These are phyloP conservation scores for Phenoliferia sp. DNA, from an alignment of 1,284 basidiomycete genomes.

Conservation along the genomic window DNA sequence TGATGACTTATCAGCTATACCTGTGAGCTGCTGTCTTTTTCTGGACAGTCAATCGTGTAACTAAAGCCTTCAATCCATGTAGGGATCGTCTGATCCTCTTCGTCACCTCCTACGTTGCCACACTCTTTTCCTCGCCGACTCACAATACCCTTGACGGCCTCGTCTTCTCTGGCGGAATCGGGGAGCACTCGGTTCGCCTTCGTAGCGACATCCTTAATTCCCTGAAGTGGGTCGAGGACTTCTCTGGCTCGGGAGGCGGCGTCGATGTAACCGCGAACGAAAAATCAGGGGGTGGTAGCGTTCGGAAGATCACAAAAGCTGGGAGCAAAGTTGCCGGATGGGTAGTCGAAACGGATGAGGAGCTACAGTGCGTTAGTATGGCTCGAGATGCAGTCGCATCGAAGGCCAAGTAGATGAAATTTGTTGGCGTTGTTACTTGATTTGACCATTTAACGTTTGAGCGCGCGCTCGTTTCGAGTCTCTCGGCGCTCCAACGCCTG, in stretches of 20 bases:
- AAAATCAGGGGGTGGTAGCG: conserved; percentile 32
- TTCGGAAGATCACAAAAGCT: conserved; percentile 40
- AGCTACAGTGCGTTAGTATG: conserved; percentile 39
- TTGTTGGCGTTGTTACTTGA: no score
- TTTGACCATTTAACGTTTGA: no score
- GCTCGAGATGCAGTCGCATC: conserved; percentile 10
- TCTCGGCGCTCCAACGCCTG: no score
- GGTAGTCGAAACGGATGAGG: conserved; percentile 52
- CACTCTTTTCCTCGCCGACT: conserved; percentile 10
- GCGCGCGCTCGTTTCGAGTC: no score
- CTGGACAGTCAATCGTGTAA: neutral
- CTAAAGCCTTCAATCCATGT: neutral
- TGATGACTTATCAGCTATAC: conserved; percentile 57
- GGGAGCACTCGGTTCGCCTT: conserved; percentile 63
- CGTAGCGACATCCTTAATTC: conserved; percentile 55
- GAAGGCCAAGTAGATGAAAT: neutral
- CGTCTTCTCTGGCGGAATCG: conserved; percentile 81
- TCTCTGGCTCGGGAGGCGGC: conserved; percentile 54
- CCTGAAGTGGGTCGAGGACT: conserved; percentile 44
- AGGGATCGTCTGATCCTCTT: conserved; percentile 56
- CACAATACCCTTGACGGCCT: conserved; percentile 58
- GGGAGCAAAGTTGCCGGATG: conserved; percentile 44
- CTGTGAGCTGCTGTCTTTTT: neutral
- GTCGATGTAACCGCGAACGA: conserved; percentile 51
- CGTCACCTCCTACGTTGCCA: conserved; percentile 19